Percentiles rank a stretch among this genome's conserved stretches.
These are phyloP conservation scores for Trichosanthes truncata DNA, from an alignment of 306 rosid species.

Conservation along the genomic window DNA sequence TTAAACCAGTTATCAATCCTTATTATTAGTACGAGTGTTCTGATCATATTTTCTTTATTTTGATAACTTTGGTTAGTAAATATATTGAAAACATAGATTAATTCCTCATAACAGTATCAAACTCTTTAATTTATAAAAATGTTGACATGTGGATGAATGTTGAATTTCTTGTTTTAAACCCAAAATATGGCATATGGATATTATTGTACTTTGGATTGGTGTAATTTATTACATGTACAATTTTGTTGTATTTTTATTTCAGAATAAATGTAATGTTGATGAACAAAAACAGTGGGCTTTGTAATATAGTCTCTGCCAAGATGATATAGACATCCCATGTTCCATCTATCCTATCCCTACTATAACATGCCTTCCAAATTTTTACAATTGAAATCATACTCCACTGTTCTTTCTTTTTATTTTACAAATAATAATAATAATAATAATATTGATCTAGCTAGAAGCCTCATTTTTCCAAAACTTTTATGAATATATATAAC, in stretches of 20 bases:
- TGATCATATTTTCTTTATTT: no score
- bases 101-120: not conserved
- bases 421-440: not conserved
- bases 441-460: not conserved
- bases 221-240: not conserved
- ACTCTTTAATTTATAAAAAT: no score
- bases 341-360: not conserved
- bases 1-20: not conserved
- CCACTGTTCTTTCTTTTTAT: not conserved
- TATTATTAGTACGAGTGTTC: not conserved
- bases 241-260: not conserved
- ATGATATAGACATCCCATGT: not conserved
- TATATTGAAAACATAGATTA: not conserved
- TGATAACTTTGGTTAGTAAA: no score
- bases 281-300: slow-evolving; percentile 4
- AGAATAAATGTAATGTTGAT: slow-evolving; percentile 3
- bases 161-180: not conserved
- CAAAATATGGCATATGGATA: not conserved
- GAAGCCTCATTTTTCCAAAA: not conserved
- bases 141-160: not conserved
- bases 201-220: not conserved
- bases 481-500: not conserved
- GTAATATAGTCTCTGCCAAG: not conserved
- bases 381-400: not conserved
- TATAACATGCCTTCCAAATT: not conserved